Evolutionary conservation across 129 eudicot species (phyloP).

Genomic region (Sambucus nigra): DNA sequence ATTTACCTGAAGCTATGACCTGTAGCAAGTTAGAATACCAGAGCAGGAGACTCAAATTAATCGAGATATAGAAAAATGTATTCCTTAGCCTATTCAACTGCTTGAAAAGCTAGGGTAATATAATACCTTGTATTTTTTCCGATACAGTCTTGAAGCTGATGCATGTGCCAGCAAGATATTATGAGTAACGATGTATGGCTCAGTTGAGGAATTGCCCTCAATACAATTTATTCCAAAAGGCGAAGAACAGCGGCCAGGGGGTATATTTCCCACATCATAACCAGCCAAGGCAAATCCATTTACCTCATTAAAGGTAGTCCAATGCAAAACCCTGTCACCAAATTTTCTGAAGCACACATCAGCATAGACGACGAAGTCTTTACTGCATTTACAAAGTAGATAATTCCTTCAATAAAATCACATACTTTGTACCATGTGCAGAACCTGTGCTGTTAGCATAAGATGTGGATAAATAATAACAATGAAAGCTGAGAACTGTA

Average conservation of each 20-base stretch:
- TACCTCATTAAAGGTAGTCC: conserved; percentile 66
- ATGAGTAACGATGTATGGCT: conserved; percentile 56
- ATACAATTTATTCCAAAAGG: conserved; percentile 32
- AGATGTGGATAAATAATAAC: neutral
- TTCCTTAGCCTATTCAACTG: no score
- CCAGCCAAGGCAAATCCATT: conserved; percentile 33
- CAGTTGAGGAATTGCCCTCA: conserved; percentile 43
- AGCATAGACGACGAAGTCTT: conserved; percentile 39
- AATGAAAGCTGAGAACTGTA: conserved; percentile 1
- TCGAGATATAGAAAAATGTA: no score
- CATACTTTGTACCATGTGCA: neutral
- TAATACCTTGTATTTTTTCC: conserved; percentile 52
- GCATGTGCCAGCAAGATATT: conserved; percentile 67
- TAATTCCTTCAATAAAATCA: neutral
- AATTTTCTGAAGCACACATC: conserved; percentile 70
- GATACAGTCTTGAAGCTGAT: conserved; percentile 37
- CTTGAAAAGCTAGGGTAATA: neutral
- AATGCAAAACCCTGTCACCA: conserved; percentile 60
- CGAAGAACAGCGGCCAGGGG: conserved; percentile 47
- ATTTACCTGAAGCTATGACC: no score
- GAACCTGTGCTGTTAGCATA: conserved; percentile 16
- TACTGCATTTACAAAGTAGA: conserved; percentile 25
- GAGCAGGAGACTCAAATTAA: no score
- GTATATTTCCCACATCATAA: conserved; percentile 35
- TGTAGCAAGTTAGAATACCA: no score